Evolutionary conservation across 495 filamentous ascomycete species (phyloP), one percentile per base, ranked within the genome.

Genomic region (Podospora pseudopauciseta): DNA sequence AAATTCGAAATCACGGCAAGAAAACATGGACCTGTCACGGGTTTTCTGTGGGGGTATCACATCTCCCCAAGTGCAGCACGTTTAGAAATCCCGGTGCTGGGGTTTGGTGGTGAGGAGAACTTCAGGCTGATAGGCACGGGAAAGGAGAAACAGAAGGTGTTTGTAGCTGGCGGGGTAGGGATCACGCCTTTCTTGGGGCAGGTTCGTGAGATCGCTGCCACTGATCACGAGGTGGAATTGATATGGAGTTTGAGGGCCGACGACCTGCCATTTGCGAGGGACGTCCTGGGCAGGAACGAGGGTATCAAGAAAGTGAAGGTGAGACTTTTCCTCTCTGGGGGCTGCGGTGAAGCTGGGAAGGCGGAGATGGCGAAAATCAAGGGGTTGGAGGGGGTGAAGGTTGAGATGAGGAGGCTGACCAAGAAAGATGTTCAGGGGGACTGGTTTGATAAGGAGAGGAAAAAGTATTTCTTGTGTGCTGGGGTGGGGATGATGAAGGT

Each of bases 151-250:
- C 39, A 60, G 32, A 68, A 71, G 13, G 80, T 85, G 3, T 93
- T 91, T 72, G 77, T 94, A 6, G 90, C 90, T 56, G 90, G 87
- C 1, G 92, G 92, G 1, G 90, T 96, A 18, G 92, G 92, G 2
- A 91, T 94, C 69, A 96, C 91, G 49, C 92, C 91, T 3, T 68
- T 94, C 11, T 81, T 94, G 32, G 85, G 88, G 4, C 89, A 92
- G 66, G 79, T 88, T 49, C 6, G 2, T 6, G 39, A 49, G 39
- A 49, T 49, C 13, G 39, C 39, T 34, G 69, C 88, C 16, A 73
- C 86, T 2, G 23, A 26, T 67, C 68, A 81, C n/a, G 71, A 66
- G 26, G 74, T 68, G 16, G 67, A 20, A 57, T 66, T n/a, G 59
- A 32, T 61, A 70, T 94, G 91, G 92, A 87, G 86, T 6, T 57